Conservation (phyloP, 2,329 filamentous ascomycete genomes). For the Fusarium staphyleae region DNA sequence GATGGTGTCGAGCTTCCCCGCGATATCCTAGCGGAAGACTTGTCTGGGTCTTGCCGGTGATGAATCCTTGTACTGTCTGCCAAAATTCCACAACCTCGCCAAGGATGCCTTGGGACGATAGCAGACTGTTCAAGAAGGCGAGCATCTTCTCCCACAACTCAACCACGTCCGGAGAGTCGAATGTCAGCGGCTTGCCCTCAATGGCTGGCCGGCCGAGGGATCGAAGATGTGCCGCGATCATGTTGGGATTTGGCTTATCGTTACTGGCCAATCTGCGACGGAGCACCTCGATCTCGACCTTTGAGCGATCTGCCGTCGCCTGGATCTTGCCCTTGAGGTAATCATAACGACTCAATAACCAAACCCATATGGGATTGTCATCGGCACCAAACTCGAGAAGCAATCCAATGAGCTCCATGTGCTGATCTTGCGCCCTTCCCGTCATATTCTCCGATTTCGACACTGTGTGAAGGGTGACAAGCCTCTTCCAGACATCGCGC, state of each 20-base stretch:
- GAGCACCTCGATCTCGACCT: constrained; percentile 90
- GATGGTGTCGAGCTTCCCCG: constrained; percentile 80
- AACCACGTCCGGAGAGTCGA: constrained; percentile 82
- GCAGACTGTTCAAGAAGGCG: constrained; percentile 73
- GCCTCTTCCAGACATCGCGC: constrained; percentile 83
- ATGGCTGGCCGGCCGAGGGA: constrained; percentile 72
- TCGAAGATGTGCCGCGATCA: constrained; percentile 78
- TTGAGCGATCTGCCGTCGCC: constrained; percentile 80
- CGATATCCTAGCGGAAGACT: constrained; percentile 82
- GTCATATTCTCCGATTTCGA: constrained; percentile 56
- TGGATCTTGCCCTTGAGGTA: constrained; percentile 87
- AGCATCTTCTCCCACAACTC: constrained; percentile 94
- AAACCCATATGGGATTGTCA: constrained; percentile 96
- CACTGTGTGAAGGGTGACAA: constrained; percentile 72
- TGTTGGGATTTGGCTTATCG: constrained; percentile 73
- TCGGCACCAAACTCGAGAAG: constrained; percentile 93
- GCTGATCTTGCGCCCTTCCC: constrained; percentile 74
- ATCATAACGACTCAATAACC: constrained; percentile 89
- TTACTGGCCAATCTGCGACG: constrained; percentile 78
- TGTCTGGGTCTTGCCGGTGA: constrained; percentile 83
- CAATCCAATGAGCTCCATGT: constrained; percentile 89
- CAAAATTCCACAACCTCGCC: constrained; percentile 94
- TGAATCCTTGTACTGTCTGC: constrained; percentile 89
- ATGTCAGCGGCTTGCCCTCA: constrained; percentile 65
- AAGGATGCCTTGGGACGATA: constrained; percentile 81